These are phyloP conservation scores for Xylaria venustula DNA, from an alignment of 495 filamentous ascomycete species.

Conservation along the genomic window DNA sequence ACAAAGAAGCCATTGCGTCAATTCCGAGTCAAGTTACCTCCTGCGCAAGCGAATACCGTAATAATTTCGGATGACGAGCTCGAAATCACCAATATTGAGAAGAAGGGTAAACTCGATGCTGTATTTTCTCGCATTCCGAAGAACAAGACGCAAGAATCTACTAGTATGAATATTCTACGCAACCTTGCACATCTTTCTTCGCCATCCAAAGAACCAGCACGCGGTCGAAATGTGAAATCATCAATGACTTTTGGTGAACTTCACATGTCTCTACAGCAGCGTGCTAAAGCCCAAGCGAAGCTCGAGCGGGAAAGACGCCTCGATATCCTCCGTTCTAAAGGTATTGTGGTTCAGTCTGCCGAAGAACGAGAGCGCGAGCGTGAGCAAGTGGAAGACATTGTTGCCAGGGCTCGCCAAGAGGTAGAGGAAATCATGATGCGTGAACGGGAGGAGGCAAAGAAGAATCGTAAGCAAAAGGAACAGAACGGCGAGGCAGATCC, in stretches of 20 bases:
- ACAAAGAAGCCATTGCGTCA: conserved; percentile 29
- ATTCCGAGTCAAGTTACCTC: conserved; percentile 42
- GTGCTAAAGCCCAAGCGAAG: conserved; percentile 77
- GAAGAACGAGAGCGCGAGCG: conserved; percentile 79
- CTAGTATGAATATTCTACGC: conserved; percentile 65
- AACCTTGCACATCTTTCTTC: conserved; percentile 74
- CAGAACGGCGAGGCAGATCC: conserved; percentile 49
- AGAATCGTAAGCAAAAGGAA: conserved; percentile 51
- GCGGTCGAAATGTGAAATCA: conserved; percentile 31
- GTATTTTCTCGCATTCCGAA: conserved; percentile 70
- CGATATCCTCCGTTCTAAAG: conserved; percentile 71
- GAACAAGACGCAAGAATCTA: conserved; percentile 56
- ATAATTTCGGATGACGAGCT: conserved; percentile 36
- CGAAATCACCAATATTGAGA: conserved; percentile 33
- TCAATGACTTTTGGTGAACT: conserved; percentile 69
- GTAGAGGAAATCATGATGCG: conserved; percentile 73
- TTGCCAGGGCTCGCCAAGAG: conserved; percentile 80
- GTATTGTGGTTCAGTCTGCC: conserved; percentile 77
- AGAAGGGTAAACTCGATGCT: conserved; percentile 46
- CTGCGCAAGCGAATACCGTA: conserved; percentile 25
- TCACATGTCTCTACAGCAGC: conserved; percentile 61
- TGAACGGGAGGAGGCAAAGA: conserved; percentile 70
- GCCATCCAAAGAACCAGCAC: conserved; percentile 48
- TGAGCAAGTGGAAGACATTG: conserved; percentile 79
- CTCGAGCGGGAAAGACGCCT: conserved; percentile 76